A percentile compares a stretch with the other conserved stretches of the same genome.
These are phyloP conservation scores for Camelina neglecta DNA, from an alignment of 345 rosid species.

Conservation along the genomic window DNA sequence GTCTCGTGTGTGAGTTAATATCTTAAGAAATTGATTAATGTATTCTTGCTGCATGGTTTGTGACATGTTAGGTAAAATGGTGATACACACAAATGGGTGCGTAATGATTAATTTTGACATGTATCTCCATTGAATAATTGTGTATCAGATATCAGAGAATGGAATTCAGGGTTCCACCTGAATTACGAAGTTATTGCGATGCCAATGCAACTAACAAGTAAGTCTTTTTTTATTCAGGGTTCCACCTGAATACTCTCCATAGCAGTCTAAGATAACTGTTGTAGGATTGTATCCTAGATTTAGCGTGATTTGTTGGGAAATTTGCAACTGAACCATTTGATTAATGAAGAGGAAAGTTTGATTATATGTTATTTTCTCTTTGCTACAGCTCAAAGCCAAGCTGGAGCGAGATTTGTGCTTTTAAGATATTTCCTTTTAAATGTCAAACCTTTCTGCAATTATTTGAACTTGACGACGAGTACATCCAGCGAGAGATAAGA, in stretches of 20 bases:
- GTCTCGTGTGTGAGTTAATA: slow-evolving; percentile 81
- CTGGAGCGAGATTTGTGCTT: slow-evolving; percentile 87
- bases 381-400: slow-evolving; percentile 58
- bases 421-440: slow-evolving; percentile 78
- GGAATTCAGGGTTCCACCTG: slow-evolving; percentile 88
- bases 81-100: background rate
- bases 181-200: slow-evolving; percentile 64
- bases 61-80: slow-evolving; percentile 11
- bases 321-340: slow-evolving; percentile 8
- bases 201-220: slow-evolving; percentile 59
- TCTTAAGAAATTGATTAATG: slow-evolving; percentile 5
- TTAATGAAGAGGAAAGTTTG: background rate
- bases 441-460: slow-evolving; percentile 76
- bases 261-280: slow-evolving; percentile 9
- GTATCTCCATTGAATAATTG: slow-evolving; percentile 11
- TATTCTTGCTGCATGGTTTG: background rate
- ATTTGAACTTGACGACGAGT: slow-evolving; percentile 86
- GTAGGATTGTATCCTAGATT: background rate
- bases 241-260: background rate
- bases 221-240: slow-evolving; percentile 35
- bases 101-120: slow-evolving; percentile 1
- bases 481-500: slow-evolving; percentile 86
- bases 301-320: slow-evolving; percentile 5
- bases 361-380: slow-evolving; percentile 22
- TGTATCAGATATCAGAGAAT: slow-evolving; percentile 84